Conservation (phyloP, 306 rosid species). For the Rosa persica region DNA sequence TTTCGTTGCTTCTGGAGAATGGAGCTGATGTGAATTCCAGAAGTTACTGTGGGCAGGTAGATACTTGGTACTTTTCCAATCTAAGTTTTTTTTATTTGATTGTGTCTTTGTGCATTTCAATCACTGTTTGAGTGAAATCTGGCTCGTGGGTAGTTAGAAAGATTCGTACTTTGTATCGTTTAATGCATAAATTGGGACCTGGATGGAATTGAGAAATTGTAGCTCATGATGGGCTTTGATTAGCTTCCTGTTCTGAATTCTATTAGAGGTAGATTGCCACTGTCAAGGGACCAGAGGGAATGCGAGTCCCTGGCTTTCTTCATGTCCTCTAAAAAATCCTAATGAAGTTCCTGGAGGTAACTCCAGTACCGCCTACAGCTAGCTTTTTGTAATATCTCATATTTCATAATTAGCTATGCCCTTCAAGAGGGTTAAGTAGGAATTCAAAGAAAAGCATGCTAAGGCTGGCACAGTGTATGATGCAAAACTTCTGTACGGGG, state of each 20-base stretch:
- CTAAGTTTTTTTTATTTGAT: neutral
- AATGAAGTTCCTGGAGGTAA: slow-evolving; percentile 57
- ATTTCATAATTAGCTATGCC: neutral
- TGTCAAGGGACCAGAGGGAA: slow-evolving; percentile 74
- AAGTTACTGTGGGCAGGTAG: slow-evolving; percentile 90
- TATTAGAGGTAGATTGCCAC: slow-evolving; percentile 64
- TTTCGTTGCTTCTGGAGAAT: slow-evolving; percentile 78
- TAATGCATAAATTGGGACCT: neutral
- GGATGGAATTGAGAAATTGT: neutral
- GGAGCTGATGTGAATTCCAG: slow-evolving; percentile 92
- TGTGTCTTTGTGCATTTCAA: neutral
- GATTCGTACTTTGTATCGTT: neutral
- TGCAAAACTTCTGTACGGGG: slow-evolving; percentile 64
- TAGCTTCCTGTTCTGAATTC: neutral
- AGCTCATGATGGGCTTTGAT: neutral
- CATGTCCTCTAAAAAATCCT: slow-evolving; percentile 40
- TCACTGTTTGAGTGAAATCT: neutral
- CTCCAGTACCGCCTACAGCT: neutral
- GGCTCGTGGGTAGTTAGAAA: neutral
- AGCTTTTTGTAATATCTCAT: slow-evolving; percentile 15
- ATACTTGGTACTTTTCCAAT: slow-evolving; percentile 1
- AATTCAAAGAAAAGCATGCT: slow-evolving; percentile 53
- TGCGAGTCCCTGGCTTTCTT: slow-evolving; percentile 61
- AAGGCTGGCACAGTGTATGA: slow-evolving; percentile 77
- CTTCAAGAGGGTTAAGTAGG: slow-evolving; percentile 40